phyloP scores from a whole-genome alignment of 129 eudicot species.

The Dittrichia graveolens region DNA sequence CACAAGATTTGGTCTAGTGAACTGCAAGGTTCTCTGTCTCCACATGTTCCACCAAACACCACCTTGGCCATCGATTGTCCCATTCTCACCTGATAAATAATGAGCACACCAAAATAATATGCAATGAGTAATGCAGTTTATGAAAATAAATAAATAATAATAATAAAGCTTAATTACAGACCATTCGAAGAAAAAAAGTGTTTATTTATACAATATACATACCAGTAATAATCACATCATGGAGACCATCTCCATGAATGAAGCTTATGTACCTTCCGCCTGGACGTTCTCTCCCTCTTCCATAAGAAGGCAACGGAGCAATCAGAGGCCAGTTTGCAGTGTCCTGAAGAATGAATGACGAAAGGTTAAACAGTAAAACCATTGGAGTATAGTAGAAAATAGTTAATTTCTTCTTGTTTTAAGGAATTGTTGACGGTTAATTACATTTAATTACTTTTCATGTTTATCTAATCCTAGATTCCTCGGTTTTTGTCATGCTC shows the following conservation, averaged over 20 bases:
- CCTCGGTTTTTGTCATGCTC: neutral
- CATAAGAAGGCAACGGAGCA: conserved; percentile 93
- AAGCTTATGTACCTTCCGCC: conserved; percentile 94
- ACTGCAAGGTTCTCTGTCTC: conserved; percentile 83
- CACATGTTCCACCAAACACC: conserved; percentile 99
- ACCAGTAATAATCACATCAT: conserved; percentile 95
- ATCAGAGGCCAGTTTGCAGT: conserved; percentile 77
- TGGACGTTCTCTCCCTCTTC: conserved; percentile 95
- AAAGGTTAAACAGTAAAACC: neutral
- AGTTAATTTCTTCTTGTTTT: neutral
- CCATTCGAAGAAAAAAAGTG: neutral
- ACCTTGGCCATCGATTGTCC: conserved; percentile 98
- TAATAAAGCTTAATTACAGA: neutral
- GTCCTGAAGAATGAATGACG: conserved; percentile 50
- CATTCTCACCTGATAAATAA: conserved; percentile 68
- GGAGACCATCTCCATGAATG: conserved; percentile 90
- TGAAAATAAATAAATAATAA: neutral
- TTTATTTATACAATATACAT: conserved; percentile 24
- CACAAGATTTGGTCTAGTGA: conserved; percentile 86
- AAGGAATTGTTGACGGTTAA: neutral
- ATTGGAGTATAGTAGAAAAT: neutral
- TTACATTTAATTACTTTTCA: neutral
- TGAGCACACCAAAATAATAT: neutral
- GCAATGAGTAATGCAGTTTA: neutral
- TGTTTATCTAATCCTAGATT: neutral